Percentiles rank a stretch among this genome's conserved stretches.
phyloP scores from a whole-genome alignment of 1,284 basidiomycete species.

The Moesziomyces parantarcticus region DNA sequence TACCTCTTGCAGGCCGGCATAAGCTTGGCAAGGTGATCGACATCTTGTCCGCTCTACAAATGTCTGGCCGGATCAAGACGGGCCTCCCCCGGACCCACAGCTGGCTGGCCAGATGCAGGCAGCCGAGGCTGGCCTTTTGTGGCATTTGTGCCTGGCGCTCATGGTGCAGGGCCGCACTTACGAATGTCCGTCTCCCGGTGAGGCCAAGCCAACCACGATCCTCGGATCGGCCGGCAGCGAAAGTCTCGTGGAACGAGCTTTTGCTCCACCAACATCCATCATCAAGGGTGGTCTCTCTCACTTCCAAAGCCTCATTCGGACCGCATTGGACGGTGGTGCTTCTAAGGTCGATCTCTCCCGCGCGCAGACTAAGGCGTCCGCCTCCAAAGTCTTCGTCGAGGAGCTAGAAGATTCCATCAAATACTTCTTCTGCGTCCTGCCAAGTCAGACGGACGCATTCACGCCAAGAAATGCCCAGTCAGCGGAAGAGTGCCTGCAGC shows the following conservation, averaged over 20 bases:
- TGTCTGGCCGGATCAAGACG: constrained; percentile 15
- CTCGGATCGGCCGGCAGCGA: background rate
- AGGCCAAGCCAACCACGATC: background rate
- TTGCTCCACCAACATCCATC: background rate
- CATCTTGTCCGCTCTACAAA: constrained; percentile 16
- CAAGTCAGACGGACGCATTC: background rate
- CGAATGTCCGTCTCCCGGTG: background rate
- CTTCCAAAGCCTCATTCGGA: constrained; percentile 7
- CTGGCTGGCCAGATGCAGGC: background rate
- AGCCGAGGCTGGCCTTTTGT: constrained; percentile 12
- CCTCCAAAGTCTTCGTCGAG: constrained; percentile 10
- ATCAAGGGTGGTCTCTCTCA: constrained; percentile 5
- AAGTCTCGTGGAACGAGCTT: background rate
- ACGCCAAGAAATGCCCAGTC: too few relatives aligned
- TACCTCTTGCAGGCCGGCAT: constrained; percentile 7
- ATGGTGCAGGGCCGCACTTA: constrained; percentile 5
- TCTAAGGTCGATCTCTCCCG: background rate
- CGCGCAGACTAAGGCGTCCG: background rate
- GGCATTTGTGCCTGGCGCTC: constrained; percentile 12
- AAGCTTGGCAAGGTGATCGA: constrained; percentile 5
- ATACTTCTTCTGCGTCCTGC: constrained; percentile 19
- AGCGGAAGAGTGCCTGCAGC: constrained; percentile 2
- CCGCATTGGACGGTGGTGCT: background rate
- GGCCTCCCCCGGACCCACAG: background rate
- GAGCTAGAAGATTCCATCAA: constrained; percentile 10